Percentiles rank a stretch among this genome's conserved stretches.
phyloP scores from a whole-genome alignment of 345 rosid genomes.

The Psidium guajava region DNA sequence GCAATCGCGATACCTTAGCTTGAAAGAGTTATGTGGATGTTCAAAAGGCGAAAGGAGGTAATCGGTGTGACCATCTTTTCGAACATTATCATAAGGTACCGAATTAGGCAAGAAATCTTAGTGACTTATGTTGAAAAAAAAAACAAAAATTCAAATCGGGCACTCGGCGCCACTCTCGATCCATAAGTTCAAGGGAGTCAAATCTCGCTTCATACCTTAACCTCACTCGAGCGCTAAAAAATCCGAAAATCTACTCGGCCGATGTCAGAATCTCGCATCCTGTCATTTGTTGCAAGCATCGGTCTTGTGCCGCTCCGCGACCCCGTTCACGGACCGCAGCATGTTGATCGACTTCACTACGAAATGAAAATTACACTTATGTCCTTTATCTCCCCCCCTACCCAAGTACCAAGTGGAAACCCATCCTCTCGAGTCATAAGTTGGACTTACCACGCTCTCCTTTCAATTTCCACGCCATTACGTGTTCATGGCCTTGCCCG shows the following conservation, averaged over 20 bases:
- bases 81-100: no score
- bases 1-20: no score
- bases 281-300: not conserved
- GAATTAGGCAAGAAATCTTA: not conserved
- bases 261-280: no score
- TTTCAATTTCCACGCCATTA: fast-evolving
- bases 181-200: fast-evolving
- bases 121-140: not conserved
- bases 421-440: not conserved
- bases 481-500: not conserved
- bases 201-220: not conserved
- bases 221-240: fast-evolving
- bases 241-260: fast-evolving
- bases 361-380: not conserved
- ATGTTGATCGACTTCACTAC: not conserved
- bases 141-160: not conserved
- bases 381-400: not conserved
- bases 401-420: not conserved
- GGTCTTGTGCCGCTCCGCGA: not conserved
- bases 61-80: no score
- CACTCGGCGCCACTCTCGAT: not conserved
- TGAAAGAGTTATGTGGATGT: fast-evolving
- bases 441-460: not conserved
- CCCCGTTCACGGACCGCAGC: fast-evolving
- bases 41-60: not conserved